Percentiles rank a stretch among this genome's conserved stretches.
These are phyloP conservation scores for Allium cepa DNA, from an alignment of 106 monocot genomes.

Conservation along the genomic window DNA sequence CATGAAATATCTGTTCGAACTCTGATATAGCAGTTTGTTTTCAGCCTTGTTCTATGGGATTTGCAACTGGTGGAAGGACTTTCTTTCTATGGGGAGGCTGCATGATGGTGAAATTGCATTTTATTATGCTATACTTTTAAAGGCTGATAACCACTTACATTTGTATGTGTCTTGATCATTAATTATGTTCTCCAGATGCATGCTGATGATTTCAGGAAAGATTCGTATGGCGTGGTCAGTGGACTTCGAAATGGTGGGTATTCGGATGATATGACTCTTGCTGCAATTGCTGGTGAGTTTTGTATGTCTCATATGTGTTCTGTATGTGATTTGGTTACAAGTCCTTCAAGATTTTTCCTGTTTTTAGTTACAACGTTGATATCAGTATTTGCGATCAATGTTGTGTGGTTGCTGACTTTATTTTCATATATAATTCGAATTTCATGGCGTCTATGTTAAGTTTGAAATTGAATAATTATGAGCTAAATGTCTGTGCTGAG, in stretches of 20 bases:
- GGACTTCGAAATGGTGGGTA: constrained; percentile 94
- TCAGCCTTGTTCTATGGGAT: constrained; percentile 99
- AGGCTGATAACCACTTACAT: not conserved
- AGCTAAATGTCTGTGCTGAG: too few relatives aligned
- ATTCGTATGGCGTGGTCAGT: constrained; percentile 78
- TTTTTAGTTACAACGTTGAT: too few relatives aligned
- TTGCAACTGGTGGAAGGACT: constrained; percentile 98
- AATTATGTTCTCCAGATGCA: constrained; percentile 66
- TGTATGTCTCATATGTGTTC: not conserved
- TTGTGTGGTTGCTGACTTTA: too few relatives aligned
- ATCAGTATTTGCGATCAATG: too few relatives aligned
- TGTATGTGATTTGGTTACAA: too few relatives aligned
- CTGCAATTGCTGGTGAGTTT: constrained; percentile 83
- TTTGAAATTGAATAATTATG: too few relatives aligned
- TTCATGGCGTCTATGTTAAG: not conserved
- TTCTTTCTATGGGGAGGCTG: constrained; percentile 99
- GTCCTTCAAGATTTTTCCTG: too few relatives aligned
- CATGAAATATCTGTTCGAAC: not conserved
- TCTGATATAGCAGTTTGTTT: constrained; percentile 10
- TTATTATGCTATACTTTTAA: not conserved
- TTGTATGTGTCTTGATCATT: constrained; percentile 7
- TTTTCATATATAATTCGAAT: not conserved
- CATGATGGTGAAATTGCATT: constrained; percentile 77
- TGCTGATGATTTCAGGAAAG: constrained; percentile 89
- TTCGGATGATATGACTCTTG: constrained; percentile 99